These are phyloP conservation scores for Goniomonas avonlea DNA, from an alignment of 78 protist genomes.

Conservation along the genomic window DNA sequence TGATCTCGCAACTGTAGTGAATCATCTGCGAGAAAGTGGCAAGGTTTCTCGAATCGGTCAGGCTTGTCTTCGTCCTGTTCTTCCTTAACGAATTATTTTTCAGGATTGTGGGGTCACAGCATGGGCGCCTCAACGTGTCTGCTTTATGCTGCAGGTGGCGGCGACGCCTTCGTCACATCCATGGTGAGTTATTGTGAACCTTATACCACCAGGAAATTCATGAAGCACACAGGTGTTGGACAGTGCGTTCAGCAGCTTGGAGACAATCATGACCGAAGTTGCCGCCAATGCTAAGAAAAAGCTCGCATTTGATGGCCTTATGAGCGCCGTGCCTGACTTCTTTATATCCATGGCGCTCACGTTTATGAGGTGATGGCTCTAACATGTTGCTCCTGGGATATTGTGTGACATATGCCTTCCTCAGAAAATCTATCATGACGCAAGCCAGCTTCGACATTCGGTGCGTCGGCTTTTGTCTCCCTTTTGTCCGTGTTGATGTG, in stretches of 20 bases:
- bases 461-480: too few species aligned
- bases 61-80: too few species aligned
- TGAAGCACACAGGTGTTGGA: neutral
- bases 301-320: too few species aligned
- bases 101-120: conserved; percentile 13
- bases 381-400: neutral
- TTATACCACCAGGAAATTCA: neutral
- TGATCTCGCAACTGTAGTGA: neutral
- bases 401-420: neutral
- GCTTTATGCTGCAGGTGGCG: neutral
- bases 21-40: neutral
- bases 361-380: too few species aligned
- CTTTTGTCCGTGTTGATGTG: too few species aligned
- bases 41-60: neutral
- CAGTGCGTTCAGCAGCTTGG: neutral
- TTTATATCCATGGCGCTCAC: conserved; percentile 15
- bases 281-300: neutral
- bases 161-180: neutral
- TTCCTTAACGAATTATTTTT: too few species aligned
- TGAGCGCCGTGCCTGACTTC: conserved; percentile 26
- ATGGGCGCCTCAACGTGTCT: conserved; percentile 2
- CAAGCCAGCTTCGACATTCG: neutral
- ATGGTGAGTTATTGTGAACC: neutral
- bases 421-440: neutral
- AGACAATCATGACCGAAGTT: neutral